A percentile compares a stretch with the other conserved stretches of the same genome.
Evolutionary conservation across 768 basidiomycete species (phyloP).

Genomic region (Rubroboletus satanas): DNA sequence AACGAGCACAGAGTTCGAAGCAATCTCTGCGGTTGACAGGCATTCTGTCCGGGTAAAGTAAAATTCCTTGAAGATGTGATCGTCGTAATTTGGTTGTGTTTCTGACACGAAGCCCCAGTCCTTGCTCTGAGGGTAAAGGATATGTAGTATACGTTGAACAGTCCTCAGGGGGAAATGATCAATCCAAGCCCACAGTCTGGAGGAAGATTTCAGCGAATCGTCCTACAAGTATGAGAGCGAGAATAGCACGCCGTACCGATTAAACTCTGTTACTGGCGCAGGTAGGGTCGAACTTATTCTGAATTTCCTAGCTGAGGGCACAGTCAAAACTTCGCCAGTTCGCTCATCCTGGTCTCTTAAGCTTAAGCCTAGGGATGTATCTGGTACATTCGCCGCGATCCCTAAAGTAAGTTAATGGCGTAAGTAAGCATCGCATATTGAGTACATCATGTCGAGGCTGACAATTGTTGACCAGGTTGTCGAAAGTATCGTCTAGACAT

Average conservation of each 20-base stretch:
- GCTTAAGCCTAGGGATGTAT: slow-evolving; percentile 23
- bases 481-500: slow-evolving; percentile 25
- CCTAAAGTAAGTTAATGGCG: slow-evolving; percentile 12
- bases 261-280: slow-evolving; percentile 31
- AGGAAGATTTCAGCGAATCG: neutral
- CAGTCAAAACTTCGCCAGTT: slow-evolving; percentile 29
- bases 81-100: slow-evolving; percentile 33
- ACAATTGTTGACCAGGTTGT: slow-evolving; percentile 30
- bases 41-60: slow-evolving; percentile 36
- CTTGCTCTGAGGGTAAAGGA: slow-evolving; percentile 39
- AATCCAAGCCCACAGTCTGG: slow-evolving; percentile 31
- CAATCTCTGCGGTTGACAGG: slow-evolving; percentile 24
- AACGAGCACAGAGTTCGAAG: slow-evolving; percentile 40
- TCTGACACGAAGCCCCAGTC: slow-evolving; percentile 43
- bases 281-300: slow-evolving; percentile 22
- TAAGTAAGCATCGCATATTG: slow-evolving; percentile 1
- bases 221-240: neutral
- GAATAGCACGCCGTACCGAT: slow-evolving; percentile 21
- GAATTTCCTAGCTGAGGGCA: slow-evolving; percentile 32
- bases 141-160: slow-evolving; percentile 39
- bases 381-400: slow-evolving; percentile 27
- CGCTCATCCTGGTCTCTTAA: slow-evolving; percentile 24
- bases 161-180: slow-evolving; percentile 34
- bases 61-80: slow-evolving; percentile 43
- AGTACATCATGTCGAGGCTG: neutral